Percentiles rank a stretch among this genome's conserved stretches.
Conservation (phyloP, 768 basidiomycete species). For the Leccinum uliginosum region DNA sequence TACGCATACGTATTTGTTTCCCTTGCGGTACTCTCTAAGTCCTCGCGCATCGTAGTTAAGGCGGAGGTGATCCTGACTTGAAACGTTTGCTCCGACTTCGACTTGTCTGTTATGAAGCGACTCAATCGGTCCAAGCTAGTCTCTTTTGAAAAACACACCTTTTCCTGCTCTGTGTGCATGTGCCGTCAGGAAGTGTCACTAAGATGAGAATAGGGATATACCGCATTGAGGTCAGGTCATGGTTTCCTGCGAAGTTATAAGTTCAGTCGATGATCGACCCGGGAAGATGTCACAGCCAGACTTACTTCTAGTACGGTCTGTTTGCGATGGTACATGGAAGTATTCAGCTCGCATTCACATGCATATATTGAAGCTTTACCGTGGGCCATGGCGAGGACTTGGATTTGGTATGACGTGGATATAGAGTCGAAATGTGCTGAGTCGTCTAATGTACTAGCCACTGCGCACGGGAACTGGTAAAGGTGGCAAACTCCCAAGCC, state of each 20-base stretch:
- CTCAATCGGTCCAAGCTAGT: not conserved
- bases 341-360: conserved; percentile 3
- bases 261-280: conserved; percentile 1
- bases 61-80: conserved; percentile 15
- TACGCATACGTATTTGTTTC: conserved; percentile 30
- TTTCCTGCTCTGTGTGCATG: conserved; percentile 7
- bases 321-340: not conserved
- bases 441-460: not conserved
- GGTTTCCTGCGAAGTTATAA: conserved; percentile 7
- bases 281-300: not conserved
- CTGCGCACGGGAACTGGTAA: conserved; percentile 4
- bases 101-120: conserved; percentile 4
- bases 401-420: not conserved
- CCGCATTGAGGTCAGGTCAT: conserved; percentile 8
- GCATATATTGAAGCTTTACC: conserved; percentile 11
- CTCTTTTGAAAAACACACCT: conserved; percentile 6
- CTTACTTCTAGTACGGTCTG: conserved; percentile 20
- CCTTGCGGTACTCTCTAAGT: conserved; percentile 6
- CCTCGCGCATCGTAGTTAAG: conserved; percentile 15
- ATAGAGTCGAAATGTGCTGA: not conserved
- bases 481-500: conserved; percentile 30
- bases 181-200: not conserved
- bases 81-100: conserved; percentile 18
- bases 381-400: conserved; percentile 9
- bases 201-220: conserved; percentile 4